Evolutionary conservation across 2,329 filamentous ascomycete genomes (phyloP), one percentile per base, ranked within the genome.

Genomic region (Aspergillus pseudoterreus): DNA sequence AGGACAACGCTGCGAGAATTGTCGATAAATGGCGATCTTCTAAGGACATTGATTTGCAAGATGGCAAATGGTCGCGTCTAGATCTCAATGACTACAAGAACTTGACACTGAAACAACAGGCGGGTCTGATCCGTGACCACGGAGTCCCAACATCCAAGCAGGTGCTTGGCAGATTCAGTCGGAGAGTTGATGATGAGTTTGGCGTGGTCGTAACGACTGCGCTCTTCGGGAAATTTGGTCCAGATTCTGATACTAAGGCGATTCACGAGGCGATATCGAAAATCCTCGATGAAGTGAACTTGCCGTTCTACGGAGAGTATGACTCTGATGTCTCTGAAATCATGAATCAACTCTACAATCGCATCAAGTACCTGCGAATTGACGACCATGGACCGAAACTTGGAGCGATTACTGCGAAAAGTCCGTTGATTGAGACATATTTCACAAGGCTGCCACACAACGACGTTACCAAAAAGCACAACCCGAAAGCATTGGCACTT

Each of bases 281-380:
- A 49, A 79, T 96, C 36, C 73, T 97, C 12, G 87, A 97, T 60
- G 87, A 90, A 45, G 76, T 94, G 61, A 99, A 99, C 63, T 78
- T 96, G 32, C 82, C 87, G 2, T 88, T 92, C 64, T 99, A 99
- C 75, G 82, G 86, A 57, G 94, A 99, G 71, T 99, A 95, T 68
- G 91, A 99, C 66, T 76, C 75, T 17, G 94, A 99, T 67, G 78
- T 88, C 10, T 82, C 82, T 22, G 88, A 88, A 57, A 94, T 96
- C 58, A 80, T 96, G 50, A 86, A 96, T 56, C 92, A 99, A 71
- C 76, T 97, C 22, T 95, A 87, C 77, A 95, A 96, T 68, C 86
- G 95, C 55, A 89, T 92, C 75, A 96, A 96, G 71, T 99, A 99
- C 74, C 83, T 92, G 56, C 87, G 94, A 36, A 74, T 99, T n/a